Evolutionary conservation across 2,329 filamentous ascomycete genomes (phyloP), one percentile per base, ranked within the genome.

Genomic region (Talaromyces verruculosus): DNA sequence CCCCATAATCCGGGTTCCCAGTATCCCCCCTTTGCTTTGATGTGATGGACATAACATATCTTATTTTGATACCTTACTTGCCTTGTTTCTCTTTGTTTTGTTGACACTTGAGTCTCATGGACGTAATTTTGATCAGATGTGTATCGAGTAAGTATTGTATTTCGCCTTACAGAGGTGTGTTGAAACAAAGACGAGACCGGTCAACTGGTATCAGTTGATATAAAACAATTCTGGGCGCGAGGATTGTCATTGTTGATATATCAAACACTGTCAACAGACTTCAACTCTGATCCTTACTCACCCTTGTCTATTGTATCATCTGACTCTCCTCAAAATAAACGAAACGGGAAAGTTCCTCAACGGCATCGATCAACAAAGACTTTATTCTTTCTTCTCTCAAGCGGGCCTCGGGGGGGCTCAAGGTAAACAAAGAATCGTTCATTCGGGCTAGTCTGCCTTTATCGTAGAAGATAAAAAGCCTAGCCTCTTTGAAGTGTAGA

Each of bases 101-200:
- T 11, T 47, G 28, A 19, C 5, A 17, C 10, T 8, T 25, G 53
- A 15, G 33, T 15, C 11, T 35, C 10, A 15, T 22, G 3, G 33
- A 22, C 5, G 53, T 57, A 39, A 8, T 57, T 57, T 57, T 37
- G n/a, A 57, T 22, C 2, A 4, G 30, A 15, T 19, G 2, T 53
- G 60, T 62, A 62, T 41, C 13, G 6, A 43, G 61, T 63, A 55
- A 22, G 47, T 63, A 55, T n/a, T 55, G 61, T 63, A 63, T 53
- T 63, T 33, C 49, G 39, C 35, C 5, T 6, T 63, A 63, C 61
- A 57, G 5, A 55, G n/a, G 33, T 11, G 33, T 25, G 33, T 25
- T 17, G 33, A 22, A 37, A 57, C 33, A 57, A 57, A 57, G n/a
- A 55, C 13, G 37, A 41, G 37, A 17, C 25, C 25, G 2, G 25